These are phyloP conservation scores for Daldinia decipiens DNA, from an alignment of 495 filamentous ascomycete genomes.

Conservation along the genomic window DNA sequence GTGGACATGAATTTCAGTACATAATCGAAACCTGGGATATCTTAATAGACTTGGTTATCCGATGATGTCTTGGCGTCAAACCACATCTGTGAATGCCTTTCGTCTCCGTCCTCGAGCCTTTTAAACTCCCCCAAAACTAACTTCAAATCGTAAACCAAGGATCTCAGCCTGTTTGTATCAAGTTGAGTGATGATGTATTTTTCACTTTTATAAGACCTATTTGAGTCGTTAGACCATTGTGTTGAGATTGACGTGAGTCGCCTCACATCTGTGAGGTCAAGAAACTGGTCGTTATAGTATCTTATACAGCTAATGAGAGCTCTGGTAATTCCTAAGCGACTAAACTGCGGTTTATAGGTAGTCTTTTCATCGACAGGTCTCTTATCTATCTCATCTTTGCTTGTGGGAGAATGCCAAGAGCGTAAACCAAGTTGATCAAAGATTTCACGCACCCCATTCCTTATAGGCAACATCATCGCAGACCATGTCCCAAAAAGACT, in stretches of 20 bases:
- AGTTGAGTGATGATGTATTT: background rate
- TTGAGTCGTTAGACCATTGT: background rate
- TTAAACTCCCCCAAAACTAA: background rate
- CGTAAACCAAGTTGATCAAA: too few species aligned
- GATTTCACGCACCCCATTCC: background rate
- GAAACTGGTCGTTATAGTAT: background rate
- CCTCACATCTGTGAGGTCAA: background rate
- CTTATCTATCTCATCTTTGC: too few species aligned
- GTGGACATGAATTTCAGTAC: background rate
- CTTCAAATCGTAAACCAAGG: background rate
- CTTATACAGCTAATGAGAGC: background rate
- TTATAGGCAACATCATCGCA: background rate
- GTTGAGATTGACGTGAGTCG: background rate
- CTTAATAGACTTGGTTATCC: background rate
- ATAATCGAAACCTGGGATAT: background rate
- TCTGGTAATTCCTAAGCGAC: background rate
- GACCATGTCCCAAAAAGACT: background rate
- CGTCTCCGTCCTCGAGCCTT: background rate
- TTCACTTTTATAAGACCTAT: too few species aligned
- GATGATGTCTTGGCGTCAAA: background rate
- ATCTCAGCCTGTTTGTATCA: background rate
- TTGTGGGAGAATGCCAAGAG: too few species aligned
- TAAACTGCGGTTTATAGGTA: background rate
- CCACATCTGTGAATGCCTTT: background rate
- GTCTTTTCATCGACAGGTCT: too few species aligned